A percentile compares a stretch with the other conserved stretches of the same genome.
These are phyloP conservation scores for Alternaria arbusti DNA, from an alignment of 2,329 filamentous ascomycete species.

Conservation along the genomic window DNA sequence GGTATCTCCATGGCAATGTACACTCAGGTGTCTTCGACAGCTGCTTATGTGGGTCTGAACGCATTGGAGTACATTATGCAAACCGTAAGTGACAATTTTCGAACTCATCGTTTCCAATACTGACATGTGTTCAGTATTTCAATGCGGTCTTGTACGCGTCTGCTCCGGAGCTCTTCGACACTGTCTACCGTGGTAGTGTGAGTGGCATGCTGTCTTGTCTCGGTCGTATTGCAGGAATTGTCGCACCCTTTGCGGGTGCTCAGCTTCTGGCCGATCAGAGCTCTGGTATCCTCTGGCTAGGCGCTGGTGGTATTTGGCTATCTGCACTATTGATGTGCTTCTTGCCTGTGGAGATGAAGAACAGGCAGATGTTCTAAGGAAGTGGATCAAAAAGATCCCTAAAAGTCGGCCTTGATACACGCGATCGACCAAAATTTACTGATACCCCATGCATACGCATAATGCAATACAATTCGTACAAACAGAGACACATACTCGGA, in stretches of 20 bases:
- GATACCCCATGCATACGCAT: background rate
- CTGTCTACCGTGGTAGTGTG: constrained; percentile 36
- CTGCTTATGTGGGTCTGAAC: constrained; percentile 36
- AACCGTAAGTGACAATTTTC: constrained; percentile 19
- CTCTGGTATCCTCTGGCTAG: constrained; percentile 38
- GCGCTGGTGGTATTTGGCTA: constrained; percentile 39
- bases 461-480: background rate
- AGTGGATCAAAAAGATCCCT: background rate
- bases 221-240: constrained; percentile 37
- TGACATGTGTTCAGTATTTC: constrained; percentile 26
- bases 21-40: constrained; percentile 34
- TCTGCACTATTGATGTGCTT: constrained; percentile 37
- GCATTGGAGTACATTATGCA: constrained; percentile 44
- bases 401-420: background rate
- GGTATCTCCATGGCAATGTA: constrained; percentile 42
- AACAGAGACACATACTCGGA: background rate
- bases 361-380: constrained; percentile 38
- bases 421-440: background rate
- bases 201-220: constrained; percentile 39
- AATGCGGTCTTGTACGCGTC: constrained; percentile 40
- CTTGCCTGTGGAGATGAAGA: constrained; percentile 39
- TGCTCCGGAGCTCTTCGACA: constrained; percentile 38
- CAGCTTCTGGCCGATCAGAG: constrained; percentile 27
- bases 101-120: background rate
- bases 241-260: constrained; percentile 37